Evolutionary conservation across 768 basidiomycete genomes (phyloP).

Genomic region (Rhodocollybia butyracea): DNA sequence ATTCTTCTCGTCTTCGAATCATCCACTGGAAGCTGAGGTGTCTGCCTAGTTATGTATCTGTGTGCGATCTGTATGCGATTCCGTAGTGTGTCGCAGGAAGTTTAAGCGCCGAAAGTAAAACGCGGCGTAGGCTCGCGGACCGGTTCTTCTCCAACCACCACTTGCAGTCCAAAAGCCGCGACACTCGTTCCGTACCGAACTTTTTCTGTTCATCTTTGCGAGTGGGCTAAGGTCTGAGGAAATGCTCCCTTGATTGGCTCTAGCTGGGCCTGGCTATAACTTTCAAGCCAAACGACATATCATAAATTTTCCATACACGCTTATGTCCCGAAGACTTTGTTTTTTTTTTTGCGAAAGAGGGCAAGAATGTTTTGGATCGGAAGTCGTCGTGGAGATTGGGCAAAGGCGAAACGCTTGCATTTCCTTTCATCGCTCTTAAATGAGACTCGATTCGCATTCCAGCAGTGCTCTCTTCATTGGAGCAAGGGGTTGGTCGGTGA

Average conservation of each 20-base stretch:
- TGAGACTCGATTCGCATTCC: slow-evolving; percentile 14
- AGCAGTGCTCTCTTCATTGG: slow-evolving; percentile 13
- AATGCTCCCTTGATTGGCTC: slow-evolving; percentile 62
- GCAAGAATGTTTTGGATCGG: slow-evolving; percentile 37
- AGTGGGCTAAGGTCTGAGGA: slow-evolving; percentile 86
- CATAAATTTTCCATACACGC: slow-evolving; percentile 50
- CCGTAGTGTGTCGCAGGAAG: no score
- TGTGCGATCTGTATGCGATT: no score
- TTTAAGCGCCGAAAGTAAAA: no score
- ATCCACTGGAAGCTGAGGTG: no score
- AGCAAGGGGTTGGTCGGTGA: no score
- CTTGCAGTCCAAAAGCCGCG: slow-evolving; percentile 64
- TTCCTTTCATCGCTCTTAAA: no score
- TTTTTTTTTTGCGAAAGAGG: slow-evolving; percentile 29
- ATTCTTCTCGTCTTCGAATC: no score
- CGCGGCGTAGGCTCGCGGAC: no score
- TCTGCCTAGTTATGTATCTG: no score
- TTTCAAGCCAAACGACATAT: slow-evolving; percentile 57
- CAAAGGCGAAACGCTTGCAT: slow-evolving; percentile 23
- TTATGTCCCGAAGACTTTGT: slow-evolving; percentile 42
- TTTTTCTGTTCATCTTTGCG: slow-evolving; percentile 40
- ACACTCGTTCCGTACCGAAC: slow-evolving; percentile 58
- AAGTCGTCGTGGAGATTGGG: slow-evolving; percentile 59
- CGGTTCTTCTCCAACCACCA: no score
- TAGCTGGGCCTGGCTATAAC: slow-evolving; percentile 60